Conservation (phyloP, 2,329 filamentous ascomycete species). For the Tolypocladium album region DNA sequence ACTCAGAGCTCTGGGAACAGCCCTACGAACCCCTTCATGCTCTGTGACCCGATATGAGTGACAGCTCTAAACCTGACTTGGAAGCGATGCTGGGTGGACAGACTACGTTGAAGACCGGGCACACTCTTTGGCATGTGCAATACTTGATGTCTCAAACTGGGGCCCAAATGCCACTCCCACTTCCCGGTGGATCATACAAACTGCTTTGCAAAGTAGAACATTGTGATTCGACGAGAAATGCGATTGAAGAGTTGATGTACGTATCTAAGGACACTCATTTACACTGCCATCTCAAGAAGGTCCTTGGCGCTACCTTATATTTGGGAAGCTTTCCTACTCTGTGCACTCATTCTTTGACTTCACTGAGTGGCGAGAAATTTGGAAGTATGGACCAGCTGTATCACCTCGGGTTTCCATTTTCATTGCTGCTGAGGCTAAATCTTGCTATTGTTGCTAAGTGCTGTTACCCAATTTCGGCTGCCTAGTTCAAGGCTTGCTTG, state of each 20-base stretch:
- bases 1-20: background rate
- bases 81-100: background rate
- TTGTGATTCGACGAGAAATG: background rate
- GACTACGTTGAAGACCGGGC: background rate
- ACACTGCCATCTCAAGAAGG: background rate
- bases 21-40: background rate
- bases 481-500: slow-evolving; percentile 6
- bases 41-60: background rate
- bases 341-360: background rate
- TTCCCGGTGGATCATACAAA: background rate
- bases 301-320: background rate
- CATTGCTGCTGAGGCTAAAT: background rate
- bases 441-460: background rate
- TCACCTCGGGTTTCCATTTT: background rate
- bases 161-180: no score
- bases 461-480: background rate
- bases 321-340: background rate
- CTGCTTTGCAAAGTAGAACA: background rate
- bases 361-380: no score
- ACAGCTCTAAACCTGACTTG: background rate
- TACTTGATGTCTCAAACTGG: no score
- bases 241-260: background rate
- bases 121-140: background rate
- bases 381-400: background rate
- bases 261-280: background rate